Evolutionary conservation across 164 flowering plant genomes (phyloP), one percentile per base, ranked within the genome.

Genomic region (Berberis vulgaris): DNA sequence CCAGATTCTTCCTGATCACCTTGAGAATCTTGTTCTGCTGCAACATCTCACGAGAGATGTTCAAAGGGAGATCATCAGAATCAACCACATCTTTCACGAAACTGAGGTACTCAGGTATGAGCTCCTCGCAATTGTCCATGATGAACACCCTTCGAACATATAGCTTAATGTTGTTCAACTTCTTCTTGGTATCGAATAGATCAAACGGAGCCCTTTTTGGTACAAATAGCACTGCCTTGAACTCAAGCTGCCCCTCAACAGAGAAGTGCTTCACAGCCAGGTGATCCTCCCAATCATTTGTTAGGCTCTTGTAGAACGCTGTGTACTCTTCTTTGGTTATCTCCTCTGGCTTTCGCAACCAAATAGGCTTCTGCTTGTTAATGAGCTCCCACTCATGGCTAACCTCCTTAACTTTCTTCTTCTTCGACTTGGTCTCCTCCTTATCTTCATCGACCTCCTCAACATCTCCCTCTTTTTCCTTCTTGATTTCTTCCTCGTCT

Each of bases 1-100:
- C 84, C 45, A 86, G 65, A 43, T 86, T 84, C 83, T 84, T 84
- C 66, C 87, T 67, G 69, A 84, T 82, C 13, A 81, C 86, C 77
- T 82, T 82, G 5, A 84, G 78, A 56, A 84, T 84, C 78, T 82
- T 82, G 81, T 84, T 84, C 64, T 82, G 86, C 49, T 84, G 84
- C 6, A 84, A 71, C 82, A 57, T 84, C 53, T 84, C 89, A 1
- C 89, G 75, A 0, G 89, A 84, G n/a, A 84, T 82, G 74, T 84
- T 84, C n/a, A 84, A 79, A 0, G 89, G 86, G 0, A 84, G 81
- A 64, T 83, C 87, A 26, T 83, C 87, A 2, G 85, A 83, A 43
- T 83, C 87, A 1, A 83, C 82, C 12, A 82, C 74, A 43, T 86
- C 89, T 73, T 84, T 84, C 13, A 84, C 79, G 44, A 81, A 84